phyloP scores from a whole-genome alignment of 345 rosid species.

The Turritis glabra region DNA sequence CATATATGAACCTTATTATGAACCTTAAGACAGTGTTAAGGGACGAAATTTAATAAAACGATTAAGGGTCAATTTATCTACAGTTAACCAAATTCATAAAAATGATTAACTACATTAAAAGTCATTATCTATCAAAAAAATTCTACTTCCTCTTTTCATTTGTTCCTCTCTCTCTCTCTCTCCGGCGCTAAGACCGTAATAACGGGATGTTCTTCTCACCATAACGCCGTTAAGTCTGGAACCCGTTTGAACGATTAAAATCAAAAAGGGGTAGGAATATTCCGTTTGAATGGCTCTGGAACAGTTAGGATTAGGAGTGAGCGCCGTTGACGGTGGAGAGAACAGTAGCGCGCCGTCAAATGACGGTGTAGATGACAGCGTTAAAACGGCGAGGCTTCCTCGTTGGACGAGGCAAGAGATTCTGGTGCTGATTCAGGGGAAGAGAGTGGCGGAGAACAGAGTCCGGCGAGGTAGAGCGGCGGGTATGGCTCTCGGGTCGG shows the following conservation, averaged over 20 bases:
- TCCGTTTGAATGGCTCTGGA: slow-evolving; percentile 52
- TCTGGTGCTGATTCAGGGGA: slow-evolving; percentile 90
- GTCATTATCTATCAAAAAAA: slow-evolving; percentile 27
- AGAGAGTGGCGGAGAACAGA: slow-evolving; percentile 87
- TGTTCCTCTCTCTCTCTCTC: not conserved
- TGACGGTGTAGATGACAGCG: slow-evolving; percentile 63
- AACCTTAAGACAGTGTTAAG: slow-evolving; percentile 37
- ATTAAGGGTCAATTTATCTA: slow-evolving; percentile 43
- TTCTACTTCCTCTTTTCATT: slow-evolving; percentile 14
- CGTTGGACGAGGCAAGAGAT: slow-evolving; percentile 99
- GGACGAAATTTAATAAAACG: slow-evolving; percentile 34
- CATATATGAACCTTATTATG: slow-evolving; percentile 3
- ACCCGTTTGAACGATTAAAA: slow-evolving; percentile 19
- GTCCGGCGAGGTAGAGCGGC: slow-evolving; percentile 76
- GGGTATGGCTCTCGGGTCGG: slow-evolving; percentile 67
- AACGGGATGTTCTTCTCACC: slow-evolving; percentile 44
- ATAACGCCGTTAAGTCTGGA: slow-evolving; percentile 51
- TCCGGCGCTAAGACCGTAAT: slow-evolving; percentile 46
- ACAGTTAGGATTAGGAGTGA: slow-evolving; percentile 48
- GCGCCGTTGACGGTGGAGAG: slow-evolving; percentile 49
- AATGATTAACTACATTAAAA: not conserved
- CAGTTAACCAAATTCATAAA: slow-evolving; percentile 10
- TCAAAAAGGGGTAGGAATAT: not conserved
- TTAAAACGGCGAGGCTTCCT: slow-evolving; percentile 76
- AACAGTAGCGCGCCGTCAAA: slow-evolving; percentile 36